Base-by-base conservation (phyloP, 1,139 yeast genomes). In the Saccharomyces hybrid region DNA sequence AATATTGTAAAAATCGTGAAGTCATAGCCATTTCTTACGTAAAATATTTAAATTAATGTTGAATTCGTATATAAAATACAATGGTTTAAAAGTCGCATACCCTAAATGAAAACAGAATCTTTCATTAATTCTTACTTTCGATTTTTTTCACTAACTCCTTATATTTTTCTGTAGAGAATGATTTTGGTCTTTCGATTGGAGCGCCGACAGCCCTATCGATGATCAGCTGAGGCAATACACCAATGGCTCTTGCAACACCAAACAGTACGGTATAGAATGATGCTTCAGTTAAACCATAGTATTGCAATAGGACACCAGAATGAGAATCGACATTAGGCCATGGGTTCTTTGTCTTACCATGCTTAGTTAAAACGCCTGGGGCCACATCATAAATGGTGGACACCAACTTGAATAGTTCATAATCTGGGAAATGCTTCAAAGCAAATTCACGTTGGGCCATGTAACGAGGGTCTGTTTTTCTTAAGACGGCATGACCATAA, bases 271-370 rank as follows among this genome's bases (percentile, higher is more conserved):
- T 93, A 84, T 93, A 93, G 88, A 89, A 93, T 55, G 95, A 84
- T 68, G 89, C 87, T 79, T 93, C 96, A 60, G 88, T 87, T 75
- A 93, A 82, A 64, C 98, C 98, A 79, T 91, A 93, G 84, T 93
- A 90, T 77, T 91, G 96, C 78, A 93, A 84, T 69, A 93, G 78
- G 64, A 91, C 96, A 78, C 98, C 98, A 54, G 97, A 90, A 78
- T 89, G 96, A 57, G 97, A 88, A 77, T 91, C 98, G 67, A 91
- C 98, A 76, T 91, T 91, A 75, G 98, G 98, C 93, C 93, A 89
- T 77, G 97, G 97, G 83, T 90, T 90, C 84, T 89, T 88, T 71
- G 97, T 90, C 83, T 91, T 91, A 76, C 98, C 98, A 76, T 91
- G 98, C 80, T 89, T 82, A 71, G 95, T 86, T 73, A 91, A 82